Conservation (phyloP, 2,329 filamentous ascomycete species). For the Ophiostoma sp. region DNA sequence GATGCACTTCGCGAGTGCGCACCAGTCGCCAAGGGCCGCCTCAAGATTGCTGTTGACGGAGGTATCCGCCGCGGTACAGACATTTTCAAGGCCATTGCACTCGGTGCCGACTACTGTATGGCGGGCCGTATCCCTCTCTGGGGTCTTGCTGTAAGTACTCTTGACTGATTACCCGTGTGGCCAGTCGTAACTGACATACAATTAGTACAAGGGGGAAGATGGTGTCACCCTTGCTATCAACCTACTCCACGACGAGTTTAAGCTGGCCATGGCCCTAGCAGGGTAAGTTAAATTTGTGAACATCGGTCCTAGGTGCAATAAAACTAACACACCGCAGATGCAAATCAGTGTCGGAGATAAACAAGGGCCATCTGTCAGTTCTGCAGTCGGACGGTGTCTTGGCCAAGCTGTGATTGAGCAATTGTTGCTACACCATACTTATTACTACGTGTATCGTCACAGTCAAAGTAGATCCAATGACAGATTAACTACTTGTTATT, state of each 20-base stretch:
- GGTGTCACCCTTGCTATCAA: slow-evolving; percentile 21
- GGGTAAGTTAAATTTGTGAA: neutral
- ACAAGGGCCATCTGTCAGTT: neutral
- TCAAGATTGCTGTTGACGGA: slow-evolving; percentile 44
- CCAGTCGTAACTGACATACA: neutral
- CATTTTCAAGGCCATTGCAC: slow-evolving; percentile 49
- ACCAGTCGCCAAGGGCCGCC: slow-evolving; percentile 42
- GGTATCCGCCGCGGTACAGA: slow-evolving; percentile 47
- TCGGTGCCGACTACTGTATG: slow-evolving; percentile 47
- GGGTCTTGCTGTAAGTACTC: slow-evolving; percentile 36
- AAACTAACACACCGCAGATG: neutral
- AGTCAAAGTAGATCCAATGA: neutral
- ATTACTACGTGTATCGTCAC: neutral
- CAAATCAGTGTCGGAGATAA: slow-evolving; percentile 9
- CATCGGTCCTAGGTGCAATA: neutral
- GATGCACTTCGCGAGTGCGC: slow-evolving; percentile 43
- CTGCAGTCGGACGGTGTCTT: neutral
- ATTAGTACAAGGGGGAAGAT: slow-evolving; percentile 17
- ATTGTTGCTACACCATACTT: neutral
- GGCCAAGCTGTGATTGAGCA: neutral
- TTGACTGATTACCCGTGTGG: rapidly evolving
- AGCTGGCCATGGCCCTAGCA: slow-evolving; percentile 18
- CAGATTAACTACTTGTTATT: too few relatives aligned
- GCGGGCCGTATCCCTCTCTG: slow-evolving; percentile 45
- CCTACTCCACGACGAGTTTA: slow-evolving; percentile 21